Conservation (phyloP, 768 basidiomycete species). For the Hericium alpestre region DNA sequence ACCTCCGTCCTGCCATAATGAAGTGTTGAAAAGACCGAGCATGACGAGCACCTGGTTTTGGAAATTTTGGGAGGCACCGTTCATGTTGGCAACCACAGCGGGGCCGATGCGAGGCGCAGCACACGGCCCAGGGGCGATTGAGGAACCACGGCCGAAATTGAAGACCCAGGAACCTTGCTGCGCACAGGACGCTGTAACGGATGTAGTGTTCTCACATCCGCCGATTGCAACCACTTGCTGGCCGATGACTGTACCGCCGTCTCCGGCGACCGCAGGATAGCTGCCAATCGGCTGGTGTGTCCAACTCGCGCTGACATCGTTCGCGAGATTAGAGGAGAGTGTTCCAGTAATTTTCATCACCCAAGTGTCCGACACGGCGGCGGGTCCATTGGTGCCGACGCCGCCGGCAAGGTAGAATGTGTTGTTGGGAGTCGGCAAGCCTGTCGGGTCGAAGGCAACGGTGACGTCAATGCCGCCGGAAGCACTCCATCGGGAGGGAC, state of each 20-base stretch:
- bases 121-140: slow-evolving; percentile 36
- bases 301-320: slow-evolving; percentile 49
- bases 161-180: slow-evolving; percentile 48
- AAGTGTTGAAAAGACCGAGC: slow-evolving; percentile 54
- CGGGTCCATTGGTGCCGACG: slow-evolving; percentile 28
- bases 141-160: slow-evolving; percentile 41
- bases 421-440: slow-evolving; percentile 48
- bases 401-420: slow-evolving; percentile 73
- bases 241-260: slow-evolving; percentile 49
- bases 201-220: slow-evolving; percentile 44
- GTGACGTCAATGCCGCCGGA: slow-evolving; percentile 58
- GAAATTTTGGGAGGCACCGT: slow-evolving; percentile 44
- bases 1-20: slow-evolving; percentile 56
- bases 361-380: slow-evolving; percentile 60
- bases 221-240: slow-evolving; percentile 45
- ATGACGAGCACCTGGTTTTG: slow-evolving; percentile 56
- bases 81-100: slow-evolving; percentile 50
- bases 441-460: slow-evolving; percentile 29
- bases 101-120: slow-evolving; percentile 54
- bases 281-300: slow-evolving; percentile 31
- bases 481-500: slow-evolving; percentile 58
- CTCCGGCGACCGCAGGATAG: slow-evolving; percentile 32
- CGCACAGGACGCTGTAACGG: slow-evolving; percentile 41
- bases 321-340: slow-evolving; percentile 56
- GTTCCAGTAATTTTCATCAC: slow-evolving; percentile 58